Conservation (phyloP, 169 alveolate species). For the Eimeria praecox region DNA sequence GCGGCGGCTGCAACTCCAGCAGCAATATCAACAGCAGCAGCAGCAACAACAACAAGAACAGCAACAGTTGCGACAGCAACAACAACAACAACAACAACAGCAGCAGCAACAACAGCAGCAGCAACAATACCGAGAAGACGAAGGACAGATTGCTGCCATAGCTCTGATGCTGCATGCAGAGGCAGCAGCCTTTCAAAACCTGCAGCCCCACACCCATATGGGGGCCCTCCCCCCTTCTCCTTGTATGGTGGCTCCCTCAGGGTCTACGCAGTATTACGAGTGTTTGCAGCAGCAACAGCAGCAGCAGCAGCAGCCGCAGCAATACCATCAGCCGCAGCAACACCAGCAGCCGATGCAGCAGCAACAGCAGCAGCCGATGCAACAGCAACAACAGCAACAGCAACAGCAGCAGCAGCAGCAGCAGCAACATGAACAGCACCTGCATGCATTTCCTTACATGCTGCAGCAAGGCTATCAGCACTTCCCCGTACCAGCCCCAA, state of each 20-base stretch:
- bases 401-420: background rate
- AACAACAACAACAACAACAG: too few relatives aligned
- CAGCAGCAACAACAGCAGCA: background rate
- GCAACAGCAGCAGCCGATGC: background rate
- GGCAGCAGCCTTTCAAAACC: background rate
- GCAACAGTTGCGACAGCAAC: too few relatives aligned
- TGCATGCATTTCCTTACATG: background rate
- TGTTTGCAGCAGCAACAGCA: background rate
- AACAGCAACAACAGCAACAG: too few relatives aligned
- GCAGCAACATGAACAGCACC: too few relatives aligned
- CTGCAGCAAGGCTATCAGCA: constrained; percentile 19
- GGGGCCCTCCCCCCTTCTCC: background rate
- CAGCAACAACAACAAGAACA: too few relatives aligned
- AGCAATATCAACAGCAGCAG: too few relatives aligned
- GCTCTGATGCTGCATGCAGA: background rate
- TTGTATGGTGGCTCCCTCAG: background rate
- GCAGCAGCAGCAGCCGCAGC: background rate
- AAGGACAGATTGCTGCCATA: background rate
- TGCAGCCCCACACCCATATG: background rate
- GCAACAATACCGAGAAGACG: background rate
- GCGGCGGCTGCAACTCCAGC: too few relatives aligned
- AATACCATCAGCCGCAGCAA: background rate
- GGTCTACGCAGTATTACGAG: background rate
- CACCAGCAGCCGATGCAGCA: background rate
- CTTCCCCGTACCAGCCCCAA: background rate